Percentiles rank a stretch among this genome's conserved stretches.
phyloP scores from a whole-genome alignment of 441 rosid genomes.

The Euphorbia celastroides region DNA sequence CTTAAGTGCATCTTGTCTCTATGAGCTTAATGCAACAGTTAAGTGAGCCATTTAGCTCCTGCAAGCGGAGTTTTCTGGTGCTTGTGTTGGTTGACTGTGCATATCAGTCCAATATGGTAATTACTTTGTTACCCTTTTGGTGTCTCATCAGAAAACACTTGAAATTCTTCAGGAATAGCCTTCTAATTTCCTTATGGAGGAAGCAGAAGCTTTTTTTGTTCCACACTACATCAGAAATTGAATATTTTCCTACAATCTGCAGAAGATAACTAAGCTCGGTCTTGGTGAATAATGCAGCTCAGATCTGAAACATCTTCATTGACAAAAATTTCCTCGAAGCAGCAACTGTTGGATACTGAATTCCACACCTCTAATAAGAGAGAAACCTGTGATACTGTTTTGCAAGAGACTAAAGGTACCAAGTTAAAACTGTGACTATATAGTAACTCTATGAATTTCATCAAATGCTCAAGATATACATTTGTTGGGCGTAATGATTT shows the following conservation, averaged over 20 bases:
- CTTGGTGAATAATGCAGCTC: conserved; percentile 7
- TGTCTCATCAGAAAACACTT: conserved; percentile 64
- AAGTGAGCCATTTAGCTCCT: too few species aligned
- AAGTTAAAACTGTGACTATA: background rate
- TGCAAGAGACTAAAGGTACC: background rate
- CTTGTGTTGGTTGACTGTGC: background rate
- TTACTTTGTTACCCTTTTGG: background rate
- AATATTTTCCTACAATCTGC: background rate
- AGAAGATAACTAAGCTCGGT: conserved; percentile 5
- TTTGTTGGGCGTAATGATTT: background rate
- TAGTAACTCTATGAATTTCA: background rate
- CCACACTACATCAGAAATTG: background rate
- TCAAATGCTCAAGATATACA: background rate
- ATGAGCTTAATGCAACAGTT: too few species aligned
- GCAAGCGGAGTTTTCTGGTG: too few species aligned
- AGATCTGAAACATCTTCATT: background rate
- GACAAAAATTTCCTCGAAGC: background rate
- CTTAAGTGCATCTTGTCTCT: too few species aligned
- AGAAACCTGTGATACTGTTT: background rate
- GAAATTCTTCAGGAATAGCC: conserved; percentile 89
- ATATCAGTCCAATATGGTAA: background rate
- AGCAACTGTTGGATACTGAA: background rate
- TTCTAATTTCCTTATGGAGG: conserved; percentile 33
- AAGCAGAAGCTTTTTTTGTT: conserved; percentile 4
- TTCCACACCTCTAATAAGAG: background rate